phyloP scores from a whole-genome alignment of 2,329 filamentous ascomycete genomes.

The Xylariaceae sp. region DNA sequence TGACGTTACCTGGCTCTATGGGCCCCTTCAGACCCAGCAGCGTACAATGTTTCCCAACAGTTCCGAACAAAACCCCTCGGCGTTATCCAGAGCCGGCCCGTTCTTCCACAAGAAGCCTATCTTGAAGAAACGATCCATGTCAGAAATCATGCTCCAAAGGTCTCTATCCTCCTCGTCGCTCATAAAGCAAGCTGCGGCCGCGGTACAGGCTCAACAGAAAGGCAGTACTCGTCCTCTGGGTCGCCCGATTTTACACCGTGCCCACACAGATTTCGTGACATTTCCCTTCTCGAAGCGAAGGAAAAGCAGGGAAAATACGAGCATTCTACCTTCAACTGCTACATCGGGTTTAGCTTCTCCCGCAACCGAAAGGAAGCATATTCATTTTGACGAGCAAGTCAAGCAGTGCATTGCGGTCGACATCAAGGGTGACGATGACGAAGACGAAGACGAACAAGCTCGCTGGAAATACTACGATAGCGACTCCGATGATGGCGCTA shows the following conservation, averaged over 20 bases:
- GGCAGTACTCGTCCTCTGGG: slow-evolving; percentile 43
- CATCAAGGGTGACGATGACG: slow-evolving; percentile 70
- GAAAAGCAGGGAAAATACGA: slow-evolving; percentile 57
- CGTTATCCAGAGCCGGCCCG: slow-evolving; percentile 52
- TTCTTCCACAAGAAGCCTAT: slow-evolving; percentile 84
- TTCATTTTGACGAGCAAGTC: slow-evolving; percentile 94
- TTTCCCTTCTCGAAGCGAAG: slow-evolving; percentile 58
- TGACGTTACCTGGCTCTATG: slow-evolving; percentile 96
- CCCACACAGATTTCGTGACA: slow-evolving; percentile 63
- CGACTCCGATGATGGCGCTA: slow-evolving; percentile 68
- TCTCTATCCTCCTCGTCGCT: slow-evolving; percentile 85
- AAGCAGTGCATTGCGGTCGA: slow-evolving; percentile 94
- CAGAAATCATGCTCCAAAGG: slow-evolving; percentile 86
- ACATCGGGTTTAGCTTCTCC: slow-evolving; percentile 66
- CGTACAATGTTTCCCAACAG: slow-evolving; percentile 47
- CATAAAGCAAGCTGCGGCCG: slow-evolving; percentile 81
- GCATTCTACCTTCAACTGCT: slow-evolving; percentile 58
- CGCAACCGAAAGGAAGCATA: slow-evolving; percentile 69
- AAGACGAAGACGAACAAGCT: slow-evolving; percentile 55
- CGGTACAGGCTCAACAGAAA: slow-evolving; percentile 74
- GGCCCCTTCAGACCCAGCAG: slow-evolving; percentile 72
- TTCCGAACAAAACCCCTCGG: slow-evolving; percentile 37
- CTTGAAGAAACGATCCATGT: slow-evolving; percentile 93
- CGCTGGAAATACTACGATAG: slow-evolving; percentile 45
- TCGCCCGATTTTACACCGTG: slow-evolving; percentile 54